Conservation (phyloP, 129 eudicot genomes). For the Rutidosis leptorrhynchoides region DNA sequence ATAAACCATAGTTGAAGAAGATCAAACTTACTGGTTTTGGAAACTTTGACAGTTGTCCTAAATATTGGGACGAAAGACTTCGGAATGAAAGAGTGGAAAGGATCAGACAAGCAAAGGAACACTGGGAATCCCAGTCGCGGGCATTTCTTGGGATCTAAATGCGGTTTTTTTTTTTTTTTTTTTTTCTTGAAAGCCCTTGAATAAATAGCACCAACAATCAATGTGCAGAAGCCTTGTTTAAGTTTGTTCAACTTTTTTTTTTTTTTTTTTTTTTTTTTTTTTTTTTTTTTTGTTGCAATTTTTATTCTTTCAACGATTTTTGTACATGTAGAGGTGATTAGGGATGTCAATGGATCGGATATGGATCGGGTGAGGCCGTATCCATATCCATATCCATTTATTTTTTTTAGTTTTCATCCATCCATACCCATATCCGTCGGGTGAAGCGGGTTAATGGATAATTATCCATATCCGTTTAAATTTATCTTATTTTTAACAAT, state of each 20-base stretch:
- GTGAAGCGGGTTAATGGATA: no score
- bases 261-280: no score
- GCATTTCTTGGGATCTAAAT: conserved; percentile 58
- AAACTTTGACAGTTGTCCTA: conserved; percentile 54
- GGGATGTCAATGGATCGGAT: no score
- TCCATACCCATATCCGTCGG: no score
- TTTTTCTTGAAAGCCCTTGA: background rate
- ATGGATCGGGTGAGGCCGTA: no score
- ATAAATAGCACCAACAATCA: conserved; percentile 15
- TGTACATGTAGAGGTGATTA: conserved; percentile 3
- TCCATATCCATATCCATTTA: no score
- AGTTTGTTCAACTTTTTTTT: conserved; percentile 1
- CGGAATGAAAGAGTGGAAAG: conserved; percentile 67
- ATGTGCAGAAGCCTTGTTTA: conserved; percentile 18
- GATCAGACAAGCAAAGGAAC: conserved; percentile 64
- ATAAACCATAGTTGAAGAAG: background rate
- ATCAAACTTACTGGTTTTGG: background rate
- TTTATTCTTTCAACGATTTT: background rate
- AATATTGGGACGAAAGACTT: conserved; percentile 83
- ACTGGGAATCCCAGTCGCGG: conserved; percentile 77
- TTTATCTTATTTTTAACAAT: no score
- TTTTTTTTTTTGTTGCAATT: no score
- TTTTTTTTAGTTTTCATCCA: no score
- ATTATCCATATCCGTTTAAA: no score
- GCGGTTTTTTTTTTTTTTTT: no score